Base-by-base conservation (phyloP, 768 basidiomycete species). In the Mycena chlorophos region DNA sequence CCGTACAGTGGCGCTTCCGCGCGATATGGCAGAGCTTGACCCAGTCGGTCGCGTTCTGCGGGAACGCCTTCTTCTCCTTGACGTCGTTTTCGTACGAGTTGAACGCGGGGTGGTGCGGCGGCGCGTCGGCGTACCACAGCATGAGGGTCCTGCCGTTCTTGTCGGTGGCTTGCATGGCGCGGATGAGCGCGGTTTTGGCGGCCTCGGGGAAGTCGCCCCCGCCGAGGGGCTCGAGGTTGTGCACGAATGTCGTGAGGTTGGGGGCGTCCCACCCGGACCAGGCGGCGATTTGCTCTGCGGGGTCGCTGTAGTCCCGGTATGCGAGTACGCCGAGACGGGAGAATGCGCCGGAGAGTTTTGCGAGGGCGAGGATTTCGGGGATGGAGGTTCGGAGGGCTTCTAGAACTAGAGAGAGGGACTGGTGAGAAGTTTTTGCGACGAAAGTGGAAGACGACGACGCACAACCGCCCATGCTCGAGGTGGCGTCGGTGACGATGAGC, bases 101-200 rank as follows among this genome's bases (percentile, higher is more conserved):
- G 50, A 54, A 30, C 14, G 49, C 58, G 22, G 29, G 20, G 54
- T 67, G 66, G 42, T 69, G 68, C 4, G 68, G 68, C 5, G 66
- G 63, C 16, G 68, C 68, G 45, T 69, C 66, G n/a, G 68, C 58
- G 51, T 65, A 67, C 66, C 67, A 67, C 22, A 69, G 42, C n/a
- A 67, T 56, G 2, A 69, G 60, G 1, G 66, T 69, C 37, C 58
- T 50, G 27, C 55, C 54, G 3, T 63, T 46, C 19, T 65, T 61
- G 31, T 69, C 52, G 29, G 58, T 62, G 1, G 55, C 60, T 50
- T 67, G 58, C 52, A 69, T 30, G n/a, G 53, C 63, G 17, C 60
- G 61, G 47, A 66, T 64, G 29, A 69, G 52, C 4, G 65, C 68
- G 4, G 63, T 66, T 38, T 69, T 67, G 26, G 66, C 66, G n/a